Base-by-base conservation (phyloP, 2,329 filamentous ascomycete species). In the Paraphaeosphaeria minitans region DNA sequence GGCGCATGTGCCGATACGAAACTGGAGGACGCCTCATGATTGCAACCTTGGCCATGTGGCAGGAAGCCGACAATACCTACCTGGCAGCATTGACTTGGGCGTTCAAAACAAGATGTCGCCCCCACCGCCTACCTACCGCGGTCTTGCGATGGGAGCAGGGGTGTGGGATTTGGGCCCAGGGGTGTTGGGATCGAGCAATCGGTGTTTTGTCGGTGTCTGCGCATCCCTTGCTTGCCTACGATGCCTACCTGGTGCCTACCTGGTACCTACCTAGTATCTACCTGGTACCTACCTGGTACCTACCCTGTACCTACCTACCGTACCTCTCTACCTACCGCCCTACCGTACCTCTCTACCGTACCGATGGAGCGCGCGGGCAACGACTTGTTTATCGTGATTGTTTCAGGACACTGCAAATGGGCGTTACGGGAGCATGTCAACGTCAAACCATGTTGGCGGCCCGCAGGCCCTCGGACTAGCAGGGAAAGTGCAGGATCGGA, bases 401-500 rank as follows among this genome's bases (percentile, higher is more conserved):
- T 53, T 31, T 9, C 37, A 33, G 22, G 24, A 14, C 50, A 27
- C 37, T 33, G 13, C 16, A 27, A 51, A n/a, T 13, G 49, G 37
- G 29, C n/a, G 24, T 10, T 4, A 33, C 24, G 19, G 24, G 27
- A 4, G 37, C 47, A 42, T 42, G 33, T 43, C 37, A 43, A 31
- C 14, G 27, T 31, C 37, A 24, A 21, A 8, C 22, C 22, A 53
- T 42, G 37, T 53, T 37, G 24, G 37, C 50, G 50, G 50, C 22
- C 50, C 50, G 50, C 37, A 21, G 37, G 16, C 39, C 19, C 14
- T 16, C n/a, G 10, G 19, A 8, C 47, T 50, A 50, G 49, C 50
- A 37, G 47, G 47, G 47, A 5, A 48, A 35, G 47, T 53, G 59
- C 60, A 60, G 55, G 33, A 57, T 63, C 60, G 59, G 55, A 10